Evolutionary conservation across 208 protist genomes (phyloP).

Genomic region (Spongospora subterranea): DNA sequence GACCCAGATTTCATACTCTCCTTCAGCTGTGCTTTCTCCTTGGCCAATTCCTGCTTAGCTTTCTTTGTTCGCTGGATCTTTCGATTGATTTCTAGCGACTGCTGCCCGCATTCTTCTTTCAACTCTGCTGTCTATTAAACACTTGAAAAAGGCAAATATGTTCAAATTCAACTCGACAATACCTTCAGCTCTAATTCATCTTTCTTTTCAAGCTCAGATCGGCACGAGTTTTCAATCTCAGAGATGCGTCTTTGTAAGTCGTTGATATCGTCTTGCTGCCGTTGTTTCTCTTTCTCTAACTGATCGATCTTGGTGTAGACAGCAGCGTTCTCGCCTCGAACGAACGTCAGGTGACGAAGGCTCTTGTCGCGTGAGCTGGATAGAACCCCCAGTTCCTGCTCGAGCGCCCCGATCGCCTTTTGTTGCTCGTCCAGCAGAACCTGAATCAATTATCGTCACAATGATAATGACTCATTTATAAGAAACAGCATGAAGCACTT

Average conservation of each 20-base stretch:
- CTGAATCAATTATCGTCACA: too few relatives aligned
- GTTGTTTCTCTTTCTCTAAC: background rate
- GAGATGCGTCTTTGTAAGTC: background rate
- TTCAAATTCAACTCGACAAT: background rate
- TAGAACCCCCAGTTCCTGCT: conserved; percentile 3
- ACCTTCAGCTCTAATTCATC: conserved; percentile 17
- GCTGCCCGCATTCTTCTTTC: conserved; percentile 28
- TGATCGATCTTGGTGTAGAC: background rate
- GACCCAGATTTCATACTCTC: background rate
- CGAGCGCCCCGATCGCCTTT: conserved; percentile 23
- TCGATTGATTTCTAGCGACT: conserved; percentile 44
- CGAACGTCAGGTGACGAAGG: conserved; percentile 27
- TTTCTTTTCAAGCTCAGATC: background rate
- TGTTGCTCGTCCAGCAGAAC: conserved; percentile 30
- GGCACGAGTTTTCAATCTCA: conserved; percentile 13
- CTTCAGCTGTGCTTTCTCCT: conserved; percentile 42
- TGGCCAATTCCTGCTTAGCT: conserved; percentile 49
- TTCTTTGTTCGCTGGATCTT: background rate
- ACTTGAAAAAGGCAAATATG: background rate
- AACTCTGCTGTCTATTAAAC: background rate
- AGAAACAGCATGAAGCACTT: too few relatives aligned
- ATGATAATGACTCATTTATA: too few relatives aligned
- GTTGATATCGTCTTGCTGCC: background rate
- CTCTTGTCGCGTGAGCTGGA: background rate
- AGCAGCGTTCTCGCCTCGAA: background rate